phyloP scores from a whole-genome alignment of 176 grass and related monocot species.

The Typha latifolia region DNA sequence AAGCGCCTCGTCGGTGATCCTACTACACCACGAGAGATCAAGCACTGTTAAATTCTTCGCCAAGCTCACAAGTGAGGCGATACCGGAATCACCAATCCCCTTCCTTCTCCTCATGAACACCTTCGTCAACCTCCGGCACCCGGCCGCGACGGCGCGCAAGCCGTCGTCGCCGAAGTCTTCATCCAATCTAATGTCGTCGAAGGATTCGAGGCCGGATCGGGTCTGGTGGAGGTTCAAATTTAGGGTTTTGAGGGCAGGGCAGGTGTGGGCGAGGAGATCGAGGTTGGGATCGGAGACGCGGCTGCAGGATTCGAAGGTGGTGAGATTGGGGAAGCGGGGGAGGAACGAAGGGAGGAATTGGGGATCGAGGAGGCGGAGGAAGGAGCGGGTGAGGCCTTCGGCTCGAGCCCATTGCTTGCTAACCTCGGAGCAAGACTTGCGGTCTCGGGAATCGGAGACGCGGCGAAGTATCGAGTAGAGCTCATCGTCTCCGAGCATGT shows the following conservation, averaged over 20 bases:
- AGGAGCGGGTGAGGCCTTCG: slow-evolving; percentile 5
- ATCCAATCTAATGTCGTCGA: not conserved
- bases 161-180: not conserved
- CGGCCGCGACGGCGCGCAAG: not conserved
- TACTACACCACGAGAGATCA: not conserved
- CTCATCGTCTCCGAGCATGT: slow-evolving; percentile 2
- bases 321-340: slow-evolving; percentile 9
- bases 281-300: not conserved
- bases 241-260: slow-evolving; percentile 3
- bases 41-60: slow-evolving; percentile 3
- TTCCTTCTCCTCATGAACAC: slow-evolving; percentile 1
- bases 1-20: not conserved
- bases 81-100: not conserved
- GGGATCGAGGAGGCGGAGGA: slow-evolving; percentile 6
- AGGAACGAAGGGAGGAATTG: not conserved
- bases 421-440: slow-evolving; percentile 1
- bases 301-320: not conserved
- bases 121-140: not conserved
- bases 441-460: not conserved
- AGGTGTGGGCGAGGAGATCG: not conserved
- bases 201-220: not conserved
- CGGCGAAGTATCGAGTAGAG: not conserved
- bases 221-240: not conserved
- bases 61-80: not conserved
- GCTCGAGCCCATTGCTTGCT: not conserved